Evolutionary conservation across 352 stramenopile genomes (phyloP).

Genomic region (Globisporangium orthogonon): DNA sequence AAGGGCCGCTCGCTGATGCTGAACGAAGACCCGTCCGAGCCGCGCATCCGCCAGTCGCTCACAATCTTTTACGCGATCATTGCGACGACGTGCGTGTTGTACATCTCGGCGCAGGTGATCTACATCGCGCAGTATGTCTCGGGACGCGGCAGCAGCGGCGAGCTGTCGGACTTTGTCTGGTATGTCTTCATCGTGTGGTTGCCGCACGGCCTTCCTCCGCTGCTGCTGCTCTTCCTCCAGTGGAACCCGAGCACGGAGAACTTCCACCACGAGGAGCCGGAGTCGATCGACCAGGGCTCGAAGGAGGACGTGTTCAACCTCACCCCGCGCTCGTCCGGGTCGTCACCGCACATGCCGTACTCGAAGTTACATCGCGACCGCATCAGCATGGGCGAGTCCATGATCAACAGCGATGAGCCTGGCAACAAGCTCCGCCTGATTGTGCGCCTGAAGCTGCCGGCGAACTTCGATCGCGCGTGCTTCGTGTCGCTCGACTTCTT

Average conservation of each 20-base stretch:
- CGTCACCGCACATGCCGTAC: slow-evolving; percentile 79
- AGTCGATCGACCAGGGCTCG: slow-evolving; percentile 56
- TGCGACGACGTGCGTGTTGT: slow-evolving; percentile 79
- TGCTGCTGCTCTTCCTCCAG: slow-evolving; percentile 79
- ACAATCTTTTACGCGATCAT: slow-evolving; percentile 89
- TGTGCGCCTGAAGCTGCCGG: slow-evolving; percentile 75
- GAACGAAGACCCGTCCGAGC: slow-evolving; percentile 78
- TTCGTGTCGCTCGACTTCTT: slow-evolving; percentile 85
- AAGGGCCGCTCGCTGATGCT: slow-evolving; percentile 79
- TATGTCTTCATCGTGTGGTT: slow-evolving; percentile 88
- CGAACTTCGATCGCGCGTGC: slow-evolving; percentile 66
- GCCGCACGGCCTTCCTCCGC: slow-evolving; percentile 60
- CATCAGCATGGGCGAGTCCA: slow-evolving; percentile 68
- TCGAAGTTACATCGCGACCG: slow-evolving; percentile 65
- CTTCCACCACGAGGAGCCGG: slow-evolving; percentile 46
- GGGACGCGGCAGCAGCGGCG: slow-evolving; percentile 37
- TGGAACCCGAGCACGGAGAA: slow-evolving; percentile 81
- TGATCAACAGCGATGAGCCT: slow-evolving; percentile 75
- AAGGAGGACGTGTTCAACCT: slow-evolving; percentile 86
- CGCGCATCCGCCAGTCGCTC: slow-evolving; percentile 74
- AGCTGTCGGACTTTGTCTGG: slow-evolving; percentile 78
- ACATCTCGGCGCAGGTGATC: slow-evolving; percentile 84
- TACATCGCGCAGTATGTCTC: slow-evolving; percentile 85
- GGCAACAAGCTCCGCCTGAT: slow-evolving; percentile 79
- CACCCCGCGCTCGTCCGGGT: slow-evolving; percentile 66